These are phyloP conservation scores for Otatea glauca DNA, from an alignment of 176 grass and related monocot genomes.

Conservation along the genomic window DNA sequence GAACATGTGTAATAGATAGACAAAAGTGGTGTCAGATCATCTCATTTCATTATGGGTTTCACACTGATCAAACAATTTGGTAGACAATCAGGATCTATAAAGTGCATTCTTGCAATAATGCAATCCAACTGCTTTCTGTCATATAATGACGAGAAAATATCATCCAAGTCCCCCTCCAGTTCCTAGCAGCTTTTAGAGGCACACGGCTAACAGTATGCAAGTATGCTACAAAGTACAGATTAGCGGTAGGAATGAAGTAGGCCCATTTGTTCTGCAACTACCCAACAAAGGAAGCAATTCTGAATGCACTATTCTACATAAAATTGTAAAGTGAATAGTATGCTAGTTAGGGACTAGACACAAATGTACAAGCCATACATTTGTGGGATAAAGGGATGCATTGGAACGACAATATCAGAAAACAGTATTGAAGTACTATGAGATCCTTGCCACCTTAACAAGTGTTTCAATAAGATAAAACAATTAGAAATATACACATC, in stretches of 20 bases:
- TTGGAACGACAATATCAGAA: not conserved
- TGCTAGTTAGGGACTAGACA: not conserved
- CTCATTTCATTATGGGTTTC: not conserved
- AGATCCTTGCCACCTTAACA: not conserved
- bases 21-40: not conserved
- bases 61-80: not conserved
- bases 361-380: not conserved
- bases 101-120: conserved; percentile 8
- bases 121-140: not conserved
- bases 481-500: conserved; percentile 17
- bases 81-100: not conserved
- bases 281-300: conserved; percentile 20
- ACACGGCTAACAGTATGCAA: not conserved
- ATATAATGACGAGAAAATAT: conserved; percentile 24
- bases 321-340: conserved; percentile 16
- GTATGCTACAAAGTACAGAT: conserved; percentile 1
- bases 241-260: conserved; percentile 24
- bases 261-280: conserved; percentile 25
- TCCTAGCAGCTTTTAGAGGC: conserved; percentile 30
- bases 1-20: not conserved
- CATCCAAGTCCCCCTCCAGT: conserved; percentile 20
- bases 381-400: not conserved
- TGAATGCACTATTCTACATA: not conserved
- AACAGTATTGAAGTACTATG: not conserved
- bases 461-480: not conserved